Conservation (phyloP, 371 early-diverging fungal genomes). For the Phascolomyces articulosus region DNA sequence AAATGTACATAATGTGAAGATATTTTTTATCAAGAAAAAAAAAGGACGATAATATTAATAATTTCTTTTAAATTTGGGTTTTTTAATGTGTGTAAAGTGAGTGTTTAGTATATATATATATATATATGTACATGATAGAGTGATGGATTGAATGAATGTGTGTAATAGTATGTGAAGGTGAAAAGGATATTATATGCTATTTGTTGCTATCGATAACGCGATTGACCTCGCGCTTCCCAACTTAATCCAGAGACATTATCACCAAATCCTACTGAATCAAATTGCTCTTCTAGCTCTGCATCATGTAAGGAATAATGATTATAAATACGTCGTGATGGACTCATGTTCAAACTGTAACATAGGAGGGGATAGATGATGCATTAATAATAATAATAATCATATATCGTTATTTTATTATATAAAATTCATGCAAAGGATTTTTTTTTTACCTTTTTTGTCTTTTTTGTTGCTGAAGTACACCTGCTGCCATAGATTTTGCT, state of each 20-base stretch:
- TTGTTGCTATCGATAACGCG: not conserved
- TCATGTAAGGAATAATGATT: conserved; percentile 3
- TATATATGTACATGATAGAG: too few relatives aligned
- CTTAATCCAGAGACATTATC: not conserved
- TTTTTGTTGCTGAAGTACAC: not conserved
- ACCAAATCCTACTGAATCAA: conserved; percentile 6
- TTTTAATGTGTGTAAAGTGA: too few relatives aligned
- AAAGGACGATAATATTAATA: too few relatives aligned
- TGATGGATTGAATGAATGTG: not conserved
- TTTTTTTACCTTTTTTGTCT: not conserved
- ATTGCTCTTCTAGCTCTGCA: not conserved
- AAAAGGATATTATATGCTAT: not conserved
- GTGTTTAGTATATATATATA: too few relatives aligned
- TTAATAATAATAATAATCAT: too few relatives aligned
- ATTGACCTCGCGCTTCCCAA: conserved; percentile 1
- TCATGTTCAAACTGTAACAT: not conserved
- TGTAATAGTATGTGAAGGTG: too few relatives aligned
- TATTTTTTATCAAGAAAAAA: not conserved
- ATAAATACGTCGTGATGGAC: not conserved
- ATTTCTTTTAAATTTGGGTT: too few relatives aligned
- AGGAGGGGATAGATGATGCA: too few relatives aligned
- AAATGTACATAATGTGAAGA: not conserved
- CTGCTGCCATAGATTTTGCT: conserved; percentile 8
- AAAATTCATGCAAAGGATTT: not conserved
- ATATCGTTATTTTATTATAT: not conserved